Evolutionary conservation across 192 early-diverging fungal genomes (phyloP), one percentile per base, ranked within the genome.

Genomic region (Borealophlyctis nickersoniae): DNA sequence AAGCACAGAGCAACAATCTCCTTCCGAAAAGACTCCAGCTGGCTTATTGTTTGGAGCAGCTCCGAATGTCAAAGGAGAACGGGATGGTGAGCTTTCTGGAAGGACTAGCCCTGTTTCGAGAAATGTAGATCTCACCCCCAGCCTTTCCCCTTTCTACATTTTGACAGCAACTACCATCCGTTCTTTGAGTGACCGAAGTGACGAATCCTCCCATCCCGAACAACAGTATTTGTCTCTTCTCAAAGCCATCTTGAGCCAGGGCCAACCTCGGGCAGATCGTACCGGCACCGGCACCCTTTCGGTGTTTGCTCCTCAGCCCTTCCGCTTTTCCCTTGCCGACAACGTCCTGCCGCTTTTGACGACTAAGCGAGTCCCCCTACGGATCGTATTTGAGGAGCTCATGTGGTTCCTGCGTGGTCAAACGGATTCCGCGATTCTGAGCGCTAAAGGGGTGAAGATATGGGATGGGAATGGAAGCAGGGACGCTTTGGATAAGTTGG

Each of bases 331-430:
- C 13, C 81, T 99, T 22, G 60, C 79, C 28, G 72, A 91, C 67
- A 79, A 87, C 67, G 63, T 76, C 27, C 86, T 98, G 56, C 97
- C 97, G 1, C 78, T 96, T 29, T 77, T 99, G 24, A 98, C 97
- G 3, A 96, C 95, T 11, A 99, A 99, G 73, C 87, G 92, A 49
- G 94, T 98, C 2, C 92, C 93, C 62, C 87, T 89, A 60, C 87
- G 95, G 34, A 88, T 86, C 3, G 91, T 99, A 0, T 84, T 88
- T 30, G 97, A 99, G 68, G 97, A 99, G 65, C 79, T 99, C 1
- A 79, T 97, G 36, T 99, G 94, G 89, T 99, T 99, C 74, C 83
- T 99, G 16, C 84, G 88, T 33, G 96, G 89, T 5, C 87, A 91
- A 32, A 98, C 95, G 22, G 89, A 96, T 63, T 80, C 85, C 16